Evolutionary conservation across 169 alveolate genomes (phyloP).

Genomic region (Plasmodium vivax): DNA sequence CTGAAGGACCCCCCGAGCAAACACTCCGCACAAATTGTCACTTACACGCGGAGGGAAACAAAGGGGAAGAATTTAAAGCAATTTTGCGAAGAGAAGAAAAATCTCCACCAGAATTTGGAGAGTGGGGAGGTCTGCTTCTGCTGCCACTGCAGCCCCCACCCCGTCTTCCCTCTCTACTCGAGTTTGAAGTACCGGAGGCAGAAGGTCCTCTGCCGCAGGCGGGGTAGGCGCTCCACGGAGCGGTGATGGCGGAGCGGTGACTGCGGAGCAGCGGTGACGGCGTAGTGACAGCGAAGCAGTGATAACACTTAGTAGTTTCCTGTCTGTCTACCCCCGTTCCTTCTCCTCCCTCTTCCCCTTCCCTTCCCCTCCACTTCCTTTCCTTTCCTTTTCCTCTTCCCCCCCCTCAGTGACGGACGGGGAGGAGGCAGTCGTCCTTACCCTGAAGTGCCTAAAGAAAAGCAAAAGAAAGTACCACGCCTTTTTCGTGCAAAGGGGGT

Average conservation of each 20-base stretch:
- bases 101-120: slow-evolving; percentile 3
- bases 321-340: background rate
- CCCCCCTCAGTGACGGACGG: background rate
- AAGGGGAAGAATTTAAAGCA: slow-evolving; percentile 20
- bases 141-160: slow-evolving; percentile 19
- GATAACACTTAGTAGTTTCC: background rate
- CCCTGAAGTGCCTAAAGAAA: slow-evolving; percentile 36
- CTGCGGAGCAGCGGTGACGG: too few species aligned
- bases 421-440: background rate
- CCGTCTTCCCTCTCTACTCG: slow-evolving; percentile 39
- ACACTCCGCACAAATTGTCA: slow-evolving; percentile 13
- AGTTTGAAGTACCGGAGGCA: slow-evolving; percentile 11
- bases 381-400: background rate
- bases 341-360: too few species aligned
- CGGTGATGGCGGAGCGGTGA: too few species aligned
- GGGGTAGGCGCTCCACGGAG: slow-evolving; percentile 14
- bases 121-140: slow-evolving; percentile 30
- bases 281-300: background rate
- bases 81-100: slow-evolving; percentile 32
- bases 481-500: slow-evolving; percentile 15
- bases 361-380: too few species aligned
- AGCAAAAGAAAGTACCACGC: slow-evolving; percentile 26
- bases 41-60: slow-evolving; percentile 21
- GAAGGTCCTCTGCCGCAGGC: slow-evolving; percentile 10
- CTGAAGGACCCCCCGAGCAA: slow-evolving; percentile 36